Conservation (phyloP, 2,329 filamentous ascomycete species). For the Venturia aucupariae region DNA sequence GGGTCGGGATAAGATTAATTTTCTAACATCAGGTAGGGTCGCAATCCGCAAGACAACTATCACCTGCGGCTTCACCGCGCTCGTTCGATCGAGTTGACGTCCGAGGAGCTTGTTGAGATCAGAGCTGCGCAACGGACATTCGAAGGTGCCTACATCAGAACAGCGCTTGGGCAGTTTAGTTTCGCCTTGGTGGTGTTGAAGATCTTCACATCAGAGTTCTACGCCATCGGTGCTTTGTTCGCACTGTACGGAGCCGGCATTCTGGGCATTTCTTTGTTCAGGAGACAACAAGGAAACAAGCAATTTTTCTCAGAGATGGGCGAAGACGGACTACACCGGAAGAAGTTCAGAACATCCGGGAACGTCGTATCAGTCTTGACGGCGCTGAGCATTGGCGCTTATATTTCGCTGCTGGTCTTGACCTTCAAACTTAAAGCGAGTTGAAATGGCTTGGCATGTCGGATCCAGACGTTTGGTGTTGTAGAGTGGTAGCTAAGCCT, state of each 20-base stretch:
- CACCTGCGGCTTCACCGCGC: slow-evolving; percentile 76
- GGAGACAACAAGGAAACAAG: slow-evolving; percentile 81
- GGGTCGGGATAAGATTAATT: not conserved
- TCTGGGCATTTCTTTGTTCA: slow-evolving; percentile 71
- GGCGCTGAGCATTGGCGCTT: slow-evolving; percentile 52
- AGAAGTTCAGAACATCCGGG: slow-evolving; percentile 56
- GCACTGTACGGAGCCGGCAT: slow-evolving; percentile 84
- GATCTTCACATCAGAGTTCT: slow-evolving; percentile 95
- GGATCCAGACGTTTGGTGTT: slow-evolving; percentile 15
- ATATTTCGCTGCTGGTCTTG: slow-evolving; percentile 49
- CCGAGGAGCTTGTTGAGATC: slow-evolving; percentile 83
- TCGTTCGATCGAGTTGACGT: slow-evolving; percentile 70
- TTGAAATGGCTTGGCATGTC: slow-evolving; percentile 1
- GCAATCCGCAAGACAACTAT: slow-evolving; percentile 62
- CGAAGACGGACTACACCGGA: slow-evolving; percentile 50
- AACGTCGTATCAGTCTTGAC: slow-evolving; percentile 57
- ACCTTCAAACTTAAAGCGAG: slow-evolving; percentile 41
- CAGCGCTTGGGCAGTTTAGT: slow-evolving; percentile 86
- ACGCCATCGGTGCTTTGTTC: slow-evolving; percentile 91
- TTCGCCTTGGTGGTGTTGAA: slow-evolving; percentile 92
- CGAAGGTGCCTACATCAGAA: slow-evolving; percentile 93
- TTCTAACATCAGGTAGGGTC: slow-evolving; percentile 28
- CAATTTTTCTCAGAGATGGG: slow-evolving; percentile 73
- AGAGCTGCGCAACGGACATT: slow-evolving; percentile 93
- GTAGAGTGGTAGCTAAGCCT: slow-evolving; percentile 2